phyloP scores from a whole-genome alignment of 2,329 filamentous ascomycete species.

The Arthroderma sp. region DNA sequence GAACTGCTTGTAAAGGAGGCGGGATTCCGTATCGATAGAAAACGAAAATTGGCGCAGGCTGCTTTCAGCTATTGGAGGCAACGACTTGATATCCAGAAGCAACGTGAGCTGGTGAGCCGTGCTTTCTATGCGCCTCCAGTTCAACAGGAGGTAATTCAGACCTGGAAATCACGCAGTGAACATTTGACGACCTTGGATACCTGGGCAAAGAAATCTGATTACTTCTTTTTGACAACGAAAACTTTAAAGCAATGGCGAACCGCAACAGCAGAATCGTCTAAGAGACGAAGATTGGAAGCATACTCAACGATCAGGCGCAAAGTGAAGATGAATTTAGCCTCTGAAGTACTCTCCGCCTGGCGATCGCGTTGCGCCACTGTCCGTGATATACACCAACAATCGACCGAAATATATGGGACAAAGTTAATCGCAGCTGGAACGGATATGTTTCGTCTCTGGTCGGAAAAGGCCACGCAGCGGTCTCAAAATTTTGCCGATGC shows the following conservation, averaged over 20 bases:
- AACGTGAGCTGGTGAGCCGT: constrained; percentile 31
- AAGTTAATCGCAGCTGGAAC: constrained; percentile 26
- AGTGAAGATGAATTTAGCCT: constrained; percentile 44
- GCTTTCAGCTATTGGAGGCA: constrained; percentile 30
- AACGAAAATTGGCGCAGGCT: constrained; percentile 24
- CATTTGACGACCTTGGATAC: constrained; percentile 39
- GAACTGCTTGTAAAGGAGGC: constrained; percentile 28
- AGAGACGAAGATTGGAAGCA: constrained; percentile 42
- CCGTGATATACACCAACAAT: constrained; percentile 30
- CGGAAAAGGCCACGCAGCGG: constrained; percentile 27
- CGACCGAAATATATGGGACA: constrained; percentile 25
- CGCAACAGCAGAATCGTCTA: constrained; percentile 39
- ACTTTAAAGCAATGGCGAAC: constrained; percentile 42
- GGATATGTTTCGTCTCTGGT: constrained; percentile 34
- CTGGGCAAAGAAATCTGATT: constrained; percentile 45
- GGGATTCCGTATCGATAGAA: constrained; percentile 24
- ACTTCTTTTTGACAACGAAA: constrained; percentile 43
- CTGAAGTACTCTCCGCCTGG: constrained; percentile 31
- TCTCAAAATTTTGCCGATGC: constrained; percentile 27
- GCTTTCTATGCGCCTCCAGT: constrained; percentile 35
- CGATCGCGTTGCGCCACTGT: constrained; percentile 24
- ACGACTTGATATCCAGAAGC: constrained; percentile 28
- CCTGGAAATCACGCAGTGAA: constrained; percentile 28
- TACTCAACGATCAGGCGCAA: constrained; percentile 44
- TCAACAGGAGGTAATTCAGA: constrained; percentile 29